Conservation (phyloP, 202 grass and related monocot genomes). For the Panicum hallii region DNA sequence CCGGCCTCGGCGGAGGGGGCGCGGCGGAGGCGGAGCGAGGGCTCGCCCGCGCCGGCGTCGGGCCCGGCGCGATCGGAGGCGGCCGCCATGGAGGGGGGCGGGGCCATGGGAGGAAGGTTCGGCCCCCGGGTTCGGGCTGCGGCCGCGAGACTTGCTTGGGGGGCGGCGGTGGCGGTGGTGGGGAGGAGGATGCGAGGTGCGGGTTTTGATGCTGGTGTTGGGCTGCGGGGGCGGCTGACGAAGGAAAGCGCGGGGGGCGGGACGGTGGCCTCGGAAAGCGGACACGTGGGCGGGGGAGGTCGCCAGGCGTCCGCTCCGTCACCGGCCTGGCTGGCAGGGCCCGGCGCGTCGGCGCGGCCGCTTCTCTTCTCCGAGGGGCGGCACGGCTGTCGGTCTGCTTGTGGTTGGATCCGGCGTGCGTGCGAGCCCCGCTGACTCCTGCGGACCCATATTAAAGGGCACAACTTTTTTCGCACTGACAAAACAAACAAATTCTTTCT, state of each 20-base stretch:
- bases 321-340: constrained; percentile 5
- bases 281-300: constrained; percentile 30
- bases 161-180: background rate
- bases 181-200: background rate
- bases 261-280: background rate
- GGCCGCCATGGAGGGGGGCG: constrained; percentile 20
- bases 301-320: constrained; percentile 40
- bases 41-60: background rate
- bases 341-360: background rate
- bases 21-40: constrained; percentile 46
- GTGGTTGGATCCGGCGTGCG: no score
- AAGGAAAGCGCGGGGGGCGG: constrained; percentile 26
- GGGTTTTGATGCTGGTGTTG: constrained; percentile 38
- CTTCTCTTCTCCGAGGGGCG: background rate
- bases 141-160: background rate
- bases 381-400: background rate
- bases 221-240: constrained; percentile 30
- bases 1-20: constrained; percentile 18
- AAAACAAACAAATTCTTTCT: no score
- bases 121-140: background rate
- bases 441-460: background rate
- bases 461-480: no score
- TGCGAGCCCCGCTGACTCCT: background rate
- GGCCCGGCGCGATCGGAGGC: constrained; percentile 27
- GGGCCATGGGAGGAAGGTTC: constrained; percentile 34